Conservation (phyloP, 768 basidiomycete species). For the Tulasnella sp. region DNA sequence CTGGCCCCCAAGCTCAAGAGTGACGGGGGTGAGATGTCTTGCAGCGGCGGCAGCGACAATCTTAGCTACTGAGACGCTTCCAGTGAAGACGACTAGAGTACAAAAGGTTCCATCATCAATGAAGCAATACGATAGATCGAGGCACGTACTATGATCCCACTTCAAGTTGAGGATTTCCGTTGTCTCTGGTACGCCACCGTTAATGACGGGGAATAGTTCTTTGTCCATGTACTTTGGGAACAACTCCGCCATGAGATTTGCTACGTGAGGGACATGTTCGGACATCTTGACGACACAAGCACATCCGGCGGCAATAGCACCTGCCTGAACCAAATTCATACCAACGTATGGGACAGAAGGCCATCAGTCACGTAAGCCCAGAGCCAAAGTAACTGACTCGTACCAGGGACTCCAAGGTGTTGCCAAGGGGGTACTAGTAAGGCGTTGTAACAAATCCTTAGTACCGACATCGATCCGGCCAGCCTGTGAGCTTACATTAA, state of each 20-base stretch:
- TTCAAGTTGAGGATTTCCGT: conserved; percentile 53
- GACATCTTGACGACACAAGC: conserved; percentile 64
- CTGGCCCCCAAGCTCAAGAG: conserved; percentile 16
- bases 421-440: neutral
- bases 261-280: conserved; percentile 46
- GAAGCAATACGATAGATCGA: too few species aligned
- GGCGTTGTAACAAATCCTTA: too few species aligned
- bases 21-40: conserved; percentile 2
- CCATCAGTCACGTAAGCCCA: too few species aligned
- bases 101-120: too few species aligned
- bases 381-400: neutral
- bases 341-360: neutral
- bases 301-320: conserved; percentile 70
- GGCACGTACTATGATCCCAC: conserved; percentile 46
- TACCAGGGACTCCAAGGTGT: neutral
- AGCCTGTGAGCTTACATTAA: conserved; percentile 20
- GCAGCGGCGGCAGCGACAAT: conserved; percentile 3
- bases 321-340: conserved; percentile 23
- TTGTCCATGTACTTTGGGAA: conserved; percentile 64
- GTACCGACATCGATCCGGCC: too few species aligned
- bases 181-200: conserved; percentile 53
- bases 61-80: conserved; percentile 1
- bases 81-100: conserved; percentile 11
- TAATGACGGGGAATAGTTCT: conserved; percentile 50
- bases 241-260: conserved; percentile 50